phyloP scores from a whole-genome alignment of 108 stramenopile genomes.

The Cyclotella choctawhatcheeana region DNA sequence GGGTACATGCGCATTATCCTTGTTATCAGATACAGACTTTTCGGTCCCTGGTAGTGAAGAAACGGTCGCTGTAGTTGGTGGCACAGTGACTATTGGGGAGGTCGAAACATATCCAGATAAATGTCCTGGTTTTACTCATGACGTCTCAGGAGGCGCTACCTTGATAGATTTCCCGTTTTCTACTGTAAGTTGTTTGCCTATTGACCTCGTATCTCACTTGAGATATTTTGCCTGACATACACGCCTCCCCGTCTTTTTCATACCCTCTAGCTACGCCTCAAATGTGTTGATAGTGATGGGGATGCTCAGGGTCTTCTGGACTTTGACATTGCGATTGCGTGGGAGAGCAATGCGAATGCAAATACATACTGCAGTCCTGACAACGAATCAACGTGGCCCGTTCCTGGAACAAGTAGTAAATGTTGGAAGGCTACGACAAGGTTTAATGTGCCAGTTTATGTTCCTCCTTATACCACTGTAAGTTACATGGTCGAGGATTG shows the following conservation, averaged over 20 bases:
- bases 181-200: too few species aligned
- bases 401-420: constrained; percentile 5
- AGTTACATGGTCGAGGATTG: neutral
- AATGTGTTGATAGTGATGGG: constrained; percentile 11
- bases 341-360: neutral
- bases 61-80: neutral
- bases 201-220: neutral
- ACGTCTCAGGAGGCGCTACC: neutral
- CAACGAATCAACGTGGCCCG: neutral
- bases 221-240: neutral
- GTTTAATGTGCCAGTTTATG: constrained; percentile 1
- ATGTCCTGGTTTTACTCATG: neutral
- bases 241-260: neutral
- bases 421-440: constrained; percentile 15
- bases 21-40: neutral
- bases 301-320: constrained; percentile 10
- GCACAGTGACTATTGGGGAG: neutral
- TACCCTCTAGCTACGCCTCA: neutral
- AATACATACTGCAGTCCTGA: constrained; percentile 1
- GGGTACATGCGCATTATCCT: neutral
- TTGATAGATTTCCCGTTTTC: neutral
- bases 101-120: neutral
- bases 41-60: neutral
- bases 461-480: constrained; percentile 4
- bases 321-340: constrained; percentile 14